phyloP scores from a whole-genome alignment of 1,139 yeast species.

The Blastobotrys malaysiensis region DNA sequence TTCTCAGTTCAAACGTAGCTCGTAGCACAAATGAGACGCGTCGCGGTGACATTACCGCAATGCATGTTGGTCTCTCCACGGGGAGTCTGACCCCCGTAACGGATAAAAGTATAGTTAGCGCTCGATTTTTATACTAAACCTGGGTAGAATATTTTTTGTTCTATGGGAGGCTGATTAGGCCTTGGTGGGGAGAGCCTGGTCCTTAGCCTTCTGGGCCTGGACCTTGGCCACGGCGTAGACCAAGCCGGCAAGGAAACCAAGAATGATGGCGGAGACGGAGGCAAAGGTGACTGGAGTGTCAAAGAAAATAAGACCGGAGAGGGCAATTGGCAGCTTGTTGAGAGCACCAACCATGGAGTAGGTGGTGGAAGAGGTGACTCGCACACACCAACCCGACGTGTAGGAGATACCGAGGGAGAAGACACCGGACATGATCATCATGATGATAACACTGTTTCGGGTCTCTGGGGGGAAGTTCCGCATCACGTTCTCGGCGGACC shows the following conservation, averaged over 20 bases:
- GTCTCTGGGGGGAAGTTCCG: constrained; percentile 71
- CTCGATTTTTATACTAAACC: constrained; percentile 1
- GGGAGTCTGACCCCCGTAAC: too few relatives aligned
- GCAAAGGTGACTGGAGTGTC: constrained; percentile 92
- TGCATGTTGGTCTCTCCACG: too few relatives aligned
- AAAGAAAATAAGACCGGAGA: constrained; percentile 88
- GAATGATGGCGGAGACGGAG: constrained; percentile 81
- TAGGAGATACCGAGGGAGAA: constrained; percentile 95
- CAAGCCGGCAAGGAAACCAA: constrained; percentile 91
- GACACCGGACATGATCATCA: constrained; percentile 89
- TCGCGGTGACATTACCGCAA: too few relatives aligned
- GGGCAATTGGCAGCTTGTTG: constrained; percentile 95
- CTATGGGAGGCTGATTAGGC: constrained; percentile 6
- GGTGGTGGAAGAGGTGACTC: constrained; percentile 97
- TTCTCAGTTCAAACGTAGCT: too few relatives aligned
- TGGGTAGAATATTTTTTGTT: not conserved
- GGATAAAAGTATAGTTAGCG: not conserved
- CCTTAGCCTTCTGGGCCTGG: constrained; percentile 55
- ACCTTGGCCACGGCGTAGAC: constrained; percentile 92
- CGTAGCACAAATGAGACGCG: too few relatives aligned
- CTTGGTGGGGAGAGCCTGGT: constrained; percentile 30
- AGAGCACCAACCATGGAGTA: constrained; percentile 99
- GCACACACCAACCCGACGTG: constrained; percentile 99
- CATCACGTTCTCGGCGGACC: constrained; percentile 75
- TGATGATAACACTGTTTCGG: constrained; percentile 60